These are phyloP conservation scores for Mycena leptocephala DNA, from an alignment of 768 basidiomycete species.

Conservation along the genomic window DNA sequence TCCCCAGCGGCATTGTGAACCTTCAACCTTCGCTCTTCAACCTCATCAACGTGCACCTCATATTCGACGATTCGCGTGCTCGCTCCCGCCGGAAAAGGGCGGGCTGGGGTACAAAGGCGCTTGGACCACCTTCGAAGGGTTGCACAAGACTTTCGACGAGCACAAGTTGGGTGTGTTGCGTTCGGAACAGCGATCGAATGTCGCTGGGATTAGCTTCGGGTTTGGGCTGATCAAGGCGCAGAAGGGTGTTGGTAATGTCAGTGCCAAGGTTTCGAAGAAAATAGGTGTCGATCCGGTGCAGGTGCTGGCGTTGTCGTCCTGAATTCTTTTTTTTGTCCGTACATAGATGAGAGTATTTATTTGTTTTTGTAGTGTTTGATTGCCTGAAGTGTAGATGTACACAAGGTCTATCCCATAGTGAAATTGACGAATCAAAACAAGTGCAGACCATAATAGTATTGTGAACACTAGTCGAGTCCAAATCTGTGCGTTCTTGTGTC, in stretches of 20 bases:
- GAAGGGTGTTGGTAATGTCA: conserved; percentile 44
- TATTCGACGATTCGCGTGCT: conserved; percentile 80
- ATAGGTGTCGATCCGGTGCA: conserved; percentile 49
- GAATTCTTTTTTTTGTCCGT: neutral
- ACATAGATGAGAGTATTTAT: no score
- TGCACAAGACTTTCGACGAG: conserved; percentile 72
- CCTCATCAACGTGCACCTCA: conserved; percentile 67
- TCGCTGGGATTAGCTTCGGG: conserved; percentile 64
- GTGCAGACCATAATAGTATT: no score
- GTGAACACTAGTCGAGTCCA: no score
- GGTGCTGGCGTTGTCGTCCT: conserved; percentile 14
- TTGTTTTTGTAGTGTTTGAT: no score
- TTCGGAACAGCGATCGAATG: conserved; percentile 56
- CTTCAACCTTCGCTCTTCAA: conserved; percentile 75
- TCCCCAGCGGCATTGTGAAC: conserved; percentile 67
- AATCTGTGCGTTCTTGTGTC: no score
- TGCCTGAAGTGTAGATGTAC: no score
- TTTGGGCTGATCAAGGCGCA: conserved; percentile 51
- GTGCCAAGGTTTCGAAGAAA: conserved; percentile 45
- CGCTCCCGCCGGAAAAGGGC: conserved; percentile 68
- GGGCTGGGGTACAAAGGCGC: conserved; percentile 76
- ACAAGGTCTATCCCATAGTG: no score
- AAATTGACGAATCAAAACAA: no score
- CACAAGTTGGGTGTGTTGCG: conserved; percentile 57
- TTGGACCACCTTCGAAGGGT: conserved; percentile 72